Evolutionary conservation across 2,329 filamentous ascomycete genomes (phyloP), one percentile per base, ranked within the genome.

Genomic region (Fonsecaea monophora): DNA sequence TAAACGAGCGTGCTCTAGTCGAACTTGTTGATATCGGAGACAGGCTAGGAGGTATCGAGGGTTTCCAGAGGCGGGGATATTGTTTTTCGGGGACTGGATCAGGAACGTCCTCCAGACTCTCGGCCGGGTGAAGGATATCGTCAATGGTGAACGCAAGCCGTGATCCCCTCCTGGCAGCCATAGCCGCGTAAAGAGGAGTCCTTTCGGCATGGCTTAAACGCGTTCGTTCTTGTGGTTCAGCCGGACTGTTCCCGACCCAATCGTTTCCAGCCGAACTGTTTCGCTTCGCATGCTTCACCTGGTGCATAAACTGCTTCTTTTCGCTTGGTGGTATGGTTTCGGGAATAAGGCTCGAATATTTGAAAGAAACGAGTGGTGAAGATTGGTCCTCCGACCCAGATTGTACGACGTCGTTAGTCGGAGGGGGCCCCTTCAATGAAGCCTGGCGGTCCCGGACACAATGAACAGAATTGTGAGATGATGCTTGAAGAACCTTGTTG

Each of bases 341-440:
- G 3, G 70, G 66, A 5, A 71, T 61, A 5, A 68, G 53, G 5
- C 59, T 45, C 6, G 21, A 18, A 54, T 70, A 71, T 34, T 68
- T 50, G 48, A 69, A 70, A 38, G 59, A 15, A 57, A 34, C 3
- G 10, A 15, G 15, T 21, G 53, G 10, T 7, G n/a, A 32, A 13
- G 18, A 37, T 3, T 57, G 42, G 13, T 34, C n/a, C 13, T 63
- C 21, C 6, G 15, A 37, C 18, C 45, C 18, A 21, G 21, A 2
- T 3, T 12, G 18, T 3, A 21, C 10, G 18, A 34, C 30, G 2
- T 48, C 40, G 10, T 5, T 15, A 8, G 10, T 13, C 4, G 30
- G 25, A 15, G 10, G 3, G 10, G 40, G 15, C 25, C 15, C 34
- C 10, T 34, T n/a, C 18, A 9, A 6, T 18, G 18, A 35, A 1